A percentile compares a stretch with the other conserved stretches of the same genome.
Evolutionary conservation across 768 basidiomycete genomes (phyloP).

Genomic region (Mrakia frigida): DNA sequence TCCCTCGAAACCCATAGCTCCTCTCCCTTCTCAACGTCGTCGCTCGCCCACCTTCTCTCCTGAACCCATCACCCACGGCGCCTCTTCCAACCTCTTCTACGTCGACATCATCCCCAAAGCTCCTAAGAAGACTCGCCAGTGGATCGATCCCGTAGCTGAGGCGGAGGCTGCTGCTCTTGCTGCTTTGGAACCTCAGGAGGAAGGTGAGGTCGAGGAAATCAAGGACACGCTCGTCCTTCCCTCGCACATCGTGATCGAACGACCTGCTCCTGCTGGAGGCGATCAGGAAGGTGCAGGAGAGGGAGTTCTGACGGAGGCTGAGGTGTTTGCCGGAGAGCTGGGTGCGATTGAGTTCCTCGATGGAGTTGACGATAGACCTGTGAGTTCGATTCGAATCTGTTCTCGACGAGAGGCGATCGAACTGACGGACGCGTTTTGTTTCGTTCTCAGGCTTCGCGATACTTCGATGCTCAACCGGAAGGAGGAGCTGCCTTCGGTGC

Average conservation of each 20-base stretch:
- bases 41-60: not conserved
- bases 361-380: conserved; percentile 27
- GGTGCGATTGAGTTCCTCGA: conserved; percentile 32
- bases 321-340: conserved; percentile 32
- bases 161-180: not conserved
- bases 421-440: not conserved
- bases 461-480: conserved; percentile 27
- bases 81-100: conserved; percentile 19
- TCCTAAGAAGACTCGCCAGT: conserved; percentile 26
- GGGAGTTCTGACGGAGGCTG: conserved; percentile 28
- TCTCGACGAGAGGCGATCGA: not conserved
- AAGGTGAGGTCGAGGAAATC: not conserved
- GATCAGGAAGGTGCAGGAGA: not conserved
- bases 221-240: conserved; percentile 26
- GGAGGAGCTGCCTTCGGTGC: conserved; percentile 10
- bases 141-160: conserved; percentile 17
- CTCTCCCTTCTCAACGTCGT: not conserved
- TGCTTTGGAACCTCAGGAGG: not conserved
- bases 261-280: not conserved
- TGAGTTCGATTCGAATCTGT: not conserved
- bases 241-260: conserved; percentile 28
- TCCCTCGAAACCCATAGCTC: not conserved
- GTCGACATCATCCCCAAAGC: conserved; percentile 27
- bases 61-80: not conserved
- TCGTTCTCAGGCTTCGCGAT: conserved; percentile 11